Evolutionary conservation across 768 basidiomycete species (phyloP), one percentile per base, ranked within the genome.

Genomic region (Candolleomyces eurysporus): DNA sequence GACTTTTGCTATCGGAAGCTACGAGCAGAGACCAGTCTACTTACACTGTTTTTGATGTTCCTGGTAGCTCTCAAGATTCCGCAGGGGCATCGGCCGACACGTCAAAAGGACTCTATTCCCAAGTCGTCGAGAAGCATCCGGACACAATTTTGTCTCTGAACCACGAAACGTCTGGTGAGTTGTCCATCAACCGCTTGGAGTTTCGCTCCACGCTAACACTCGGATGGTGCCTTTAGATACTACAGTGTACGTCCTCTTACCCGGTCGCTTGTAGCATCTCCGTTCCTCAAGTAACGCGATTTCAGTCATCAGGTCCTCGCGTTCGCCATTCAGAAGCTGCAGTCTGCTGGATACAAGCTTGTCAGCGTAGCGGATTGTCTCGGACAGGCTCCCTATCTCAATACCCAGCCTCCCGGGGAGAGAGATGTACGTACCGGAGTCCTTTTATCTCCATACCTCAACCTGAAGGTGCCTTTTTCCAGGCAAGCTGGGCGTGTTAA

Each of bases 311-410:
- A 75, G 40, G 71, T 77, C 14, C 64, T 81, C 48, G 78, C 79
- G 0, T 74, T 76, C 61, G 79, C 73, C 10, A 78, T 82, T 56
- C 57, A 66, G 30, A 64, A 63, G 31, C 72, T 82, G 40, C 65
- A 79, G 61, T 62, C 51, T 0, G 78, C 77, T 2, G 80, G 79
- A 3, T 81, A 82, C 69, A 68, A 62, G 17, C 68, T 82, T 14
- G 81, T 81, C 16, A 77, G 75, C 5, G 60, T 82, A 5, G 75
- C 80, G 0, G 77, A 80, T 40, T 82, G 80, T 58, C 70, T 78
- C 11, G 79, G 77, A 2, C 63, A 64, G 58, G 63, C 69, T 17
- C 69, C 79, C 0, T 82, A 82, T 59, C 73, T 74, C 55, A 68
- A 65, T 21, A 71, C 77, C 16, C 71, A 63, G 5, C 61, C 69